Evolutionary conservation across 306 rosid species (phyloP), one percentile per base, ranked within the genome.

Genomic region (Quercus suber): DNA sequence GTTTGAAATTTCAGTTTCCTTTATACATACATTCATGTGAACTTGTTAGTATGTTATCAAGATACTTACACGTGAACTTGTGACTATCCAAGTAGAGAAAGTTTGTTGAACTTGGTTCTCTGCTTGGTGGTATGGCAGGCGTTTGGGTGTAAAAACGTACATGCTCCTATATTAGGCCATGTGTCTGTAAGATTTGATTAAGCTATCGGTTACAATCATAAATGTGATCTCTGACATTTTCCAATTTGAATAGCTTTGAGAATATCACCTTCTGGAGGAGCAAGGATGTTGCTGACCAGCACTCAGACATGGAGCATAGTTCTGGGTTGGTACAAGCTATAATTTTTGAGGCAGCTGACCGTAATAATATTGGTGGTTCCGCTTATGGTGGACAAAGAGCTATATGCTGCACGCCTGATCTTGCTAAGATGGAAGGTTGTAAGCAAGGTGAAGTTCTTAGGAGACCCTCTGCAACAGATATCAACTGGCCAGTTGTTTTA

Each of bases 341-440:
- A 76, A 87, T 95, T 82, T 95, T 95, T 76, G 99, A 95, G 88
- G 87, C 98, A 57, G 97, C 95, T 35, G 99, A 95, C 80, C 97
- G 99, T 11, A 82, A 95, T 78, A 86, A 89, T 74, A 95, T 95
- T 4, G 99, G 99, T 18, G 99, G 99, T 56, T 95, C 99, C 67
- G 98, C 94, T 78, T 95, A 95, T 82, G 99, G 99, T 49, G 99
- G 99, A 56, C 98, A 95, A 69, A 84, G 99, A 63, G 93, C 97
- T 69, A 89, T 95, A 78, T 95, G 99, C 76, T 95, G 99, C 84
- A 92, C 98, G 35, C 74, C 94, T 76, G 99, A 95, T 88, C 93
- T 92, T 80, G 97, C 99, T 57, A 95, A 95, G 84, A 83, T 92
- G 85, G 96, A 89, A 77, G 97, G 85, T 55, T 95, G 99, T 81